Conservation (phyloP, 768 basidiomycete genomes). For the Cubamyces sp. region DNA sequence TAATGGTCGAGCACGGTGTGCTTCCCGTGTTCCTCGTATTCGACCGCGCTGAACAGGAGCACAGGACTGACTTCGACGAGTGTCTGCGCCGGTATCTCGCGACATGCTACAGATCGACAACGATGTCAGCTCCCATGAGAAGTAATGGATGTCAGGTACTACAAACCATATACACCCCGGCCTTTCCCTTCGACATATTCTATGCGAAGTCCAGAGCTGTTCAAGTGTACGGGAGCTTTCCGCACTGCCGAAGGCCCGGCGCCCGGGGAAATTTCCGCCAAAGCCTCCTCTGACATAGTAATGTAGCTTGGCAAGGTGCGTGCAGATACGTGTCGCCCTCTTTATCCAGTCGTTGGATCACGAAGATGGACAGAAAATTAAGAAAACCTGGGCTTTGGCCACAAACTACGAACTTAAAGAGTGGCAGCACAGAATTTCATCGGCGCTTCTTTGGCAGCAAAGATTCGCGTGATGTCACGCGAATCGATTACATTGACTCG, state of each 20-base stretch:
- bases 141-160: too few species aligned
- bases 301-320: too few species aligned
- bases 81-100: constrained; percentile 58
- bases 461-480: not conserved
- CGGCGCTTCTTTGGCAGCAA: too few species aligned
- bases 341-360: too few species aligned
- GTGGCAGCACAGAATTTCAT: too few species aligned
- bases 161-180: constrained; percentile 66
- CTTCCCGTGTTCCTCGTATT: constrained; percentile 67
- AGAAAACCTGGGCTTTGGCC: too few species aligned
- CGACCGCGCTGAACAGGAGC: constrained; percentile 69
- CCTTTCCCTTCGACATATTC: constrained; percentile 52
- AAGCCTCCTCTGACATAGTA: not conserved
- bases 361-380: too few species aligned
- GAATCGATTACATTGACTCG: too few species aligned
- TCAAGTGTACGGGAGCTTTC: constrained; percentile 40
- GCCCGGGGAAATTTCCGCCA: not conserved
- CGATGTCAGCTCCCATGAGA: not conserved
- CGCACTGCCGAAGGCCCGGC: not conserved
- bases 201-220: constrained; percentile 53
- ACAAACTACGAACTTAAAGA: too few species aligned
- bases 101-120: constrained; percentile 44
- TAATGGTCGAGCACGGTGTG: constrained; percentile 75
- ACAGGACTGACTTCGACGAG: constrained; percentile 87
- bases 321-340: too few species aligned